phyloP scores from a whole-genome alignment of 345 rosid species.

The Brassica napus region Da-Ae NC_063448.1:50842501-50843000 shows the following conservation, averaged over 20 bases:
- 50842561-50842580: conserved; percentile 76
- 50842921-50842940: conserved; percentile 37
- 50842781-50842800: conserved; percentile 66
- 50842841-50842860: background rate
- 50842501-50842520: conserved; percentile 96
- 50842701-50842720: conserved; percentile 32
- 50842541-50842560: conserved; percentile 88
- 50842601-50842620: background rate
- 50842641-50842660: background rate
- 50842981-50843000: conserved; percentile 57
- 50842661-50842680: background rate
- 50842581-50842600: background rate
- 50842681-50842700: background rate
- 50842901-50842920: conserved; percentile 26
- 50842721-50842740: conserved; percentile 91
- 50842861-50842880: background rate
- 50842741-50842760: conserved; percentile 68
- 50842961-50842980: conserved; percentile 50
- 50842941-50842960: conserved; percentile 46
- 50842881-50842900: background rate
- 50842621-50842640: conserved; percentile 3
- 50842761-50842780: conserved; percentile 60
- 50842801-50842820: conserved; percentile 38
- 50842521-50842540: conserved; percentile 89
- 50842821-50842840: background rate